These are phyloP conservation scores for Pseudogymnoascus verrucosus DNA, from an alignment of 2,329 filamentous ascomycete species.

Conservation along the genomic window DNA sequence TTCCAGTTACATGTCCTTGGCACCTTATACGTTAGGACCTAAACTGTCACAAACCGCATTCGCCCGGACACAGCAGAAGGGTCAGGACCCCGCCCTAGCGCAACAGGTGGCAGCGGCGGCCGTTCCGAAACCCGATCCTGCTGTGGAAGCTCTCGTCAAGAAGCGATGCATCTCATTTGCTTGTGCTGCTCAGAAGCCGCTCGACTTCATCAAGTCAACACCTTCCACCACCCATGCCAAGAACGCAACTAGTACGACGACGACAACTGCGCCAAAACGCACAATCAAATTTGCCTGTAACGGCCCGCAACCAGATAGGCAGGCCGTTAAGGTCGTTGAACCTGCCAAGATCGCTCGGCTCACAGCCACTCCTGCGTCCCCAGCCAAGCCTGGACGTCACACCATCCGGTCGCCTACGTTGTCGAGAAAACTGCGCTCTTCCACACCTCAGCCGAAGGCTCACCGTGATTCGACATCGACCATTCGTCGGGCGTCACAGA, in stretches of 20 bases:
- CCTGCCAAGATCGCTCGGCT: slow-evolving; percentile 8
- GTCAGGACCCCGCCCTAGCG: slow-evolving; percentile 16
- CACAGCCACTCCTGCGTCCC: slow-evolving; percentile 12
- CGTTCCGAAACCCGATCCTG: slow-evolving; percentile 40
- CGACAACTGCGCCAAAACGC: slow-evolving; percentile 38
- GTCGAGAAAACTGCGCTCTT: slow-evolving; percentile 20
- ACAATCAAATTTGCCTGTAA: slow-evolving; percentile 69
- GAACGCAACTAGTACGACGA: slow-evolving; percentile 31
- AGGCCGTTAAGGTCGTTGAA: slow-evolving; percentile 11
- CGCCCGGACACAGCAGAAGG: slow-evolving; percentile 6
- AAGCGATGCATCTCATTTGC: slow-evolving; percentile 92
- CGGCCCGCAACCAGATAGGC: slow-evolving; percentile 34
- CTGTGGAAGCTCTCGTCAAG: slow-evolving; percentile 58
- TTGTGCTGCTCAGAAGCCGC: slow-evolving; percentile 51
- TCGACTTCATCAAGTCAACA: slow-evolving; percentile 29
- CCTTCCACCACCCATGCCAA: slow-evolving; percentile 29
- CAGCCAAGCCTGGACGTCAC: slow-evolving; percentile 16
- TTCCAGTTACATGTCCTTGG: slow-evolving; percentile 37
- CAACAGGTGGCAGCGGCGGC: slow-evolving; percentile 19
- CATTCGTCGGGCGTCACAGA: slow-evolving; percentile 31
- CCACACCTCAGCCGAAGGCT: slow-evolving; percentile 13
- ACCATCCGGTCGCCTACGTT: slow-evolving; percentile 22
- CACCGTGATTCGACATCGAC: slow-evolving; percentile 22
- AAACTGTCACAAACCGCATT: slow-evolving; percentile 16
- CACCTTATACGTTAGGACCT: slow-evolving; percentile 20